Evolutionary conservation across 2,329 filamentous ascomycete species (phyloP).

Genomic region (Coleophoma eucalyptorum): DNA sequence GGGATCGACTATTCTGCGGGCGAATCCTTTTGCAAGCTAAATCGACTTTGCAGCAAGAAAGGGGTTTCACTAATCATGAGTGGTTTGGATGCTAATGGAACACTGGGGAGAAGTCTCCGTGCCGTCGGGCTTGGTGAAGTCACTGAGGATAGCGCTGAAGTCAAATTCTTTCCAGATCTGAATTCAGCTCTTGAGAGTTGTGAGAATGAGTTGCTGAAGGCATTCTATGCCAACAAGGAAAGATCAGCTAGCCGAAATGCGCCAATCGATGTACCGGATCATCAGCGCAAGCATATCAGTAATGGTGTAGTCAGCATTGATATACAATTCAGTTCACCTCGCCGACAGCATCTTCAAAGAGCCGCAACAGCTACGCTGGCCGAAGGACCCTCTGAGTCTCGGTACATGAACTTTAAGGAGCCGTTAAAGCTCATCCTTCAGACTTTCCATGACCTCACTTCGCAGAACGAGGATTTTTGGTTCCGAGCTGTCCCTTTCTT

Average conservation of each 20-base stretch:
- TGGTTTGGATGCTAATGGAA: constrained; percentile 71
- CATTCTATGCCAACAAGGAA: constrained; percentile 69
- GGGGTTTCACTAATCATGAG: constrained; percentile 80
- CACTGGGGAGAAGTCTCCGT: constrained; percentile 73
- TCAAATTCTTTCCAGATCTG: constrained; percentile 80
- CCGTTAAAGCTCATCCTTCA: constrained; percentile 89
- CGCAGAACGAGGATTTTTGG: constrained; percentile 94
- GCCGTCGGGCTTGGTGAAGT: constrained; percentile 74
- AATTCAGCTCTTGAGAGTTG: constrained; percentile 93
- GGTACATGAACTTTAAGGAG: constrained; percentile 85
- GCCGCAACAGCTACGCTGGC: constrained; percentile 74
- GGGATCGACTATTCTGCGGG: constrained; percentile 95
- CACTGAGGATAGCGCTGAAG: constrained; percentile 56
- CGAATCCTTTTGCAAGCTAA: constrained; percentile 91
- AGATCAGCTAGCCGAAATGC: constrained; percentile 38
- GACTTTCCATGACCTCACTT: constrained; percentile 86
- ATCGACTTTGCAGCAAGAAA: constrained; percentile 73
- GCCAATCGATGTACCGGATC: constrained; percentile 24
- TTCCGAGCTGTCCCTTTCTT: constrained; percentile 78
- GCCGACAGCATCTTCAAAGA: constrained; percentile 71
- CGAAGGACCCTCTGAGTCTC: constrained; percentile 54
- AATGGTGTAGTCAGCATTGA: constrained; percentile 42
- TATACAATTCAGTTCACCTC: constrained; percentile 67
- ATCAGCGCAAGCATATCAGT: constrained; percentile 8
- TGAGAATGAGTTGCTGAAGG: constrained; percentile 88